Evolutionary conservation across 352 stramenopile genomes (phyloP).

Genomic region (Phytophthora capsici): DNA sequence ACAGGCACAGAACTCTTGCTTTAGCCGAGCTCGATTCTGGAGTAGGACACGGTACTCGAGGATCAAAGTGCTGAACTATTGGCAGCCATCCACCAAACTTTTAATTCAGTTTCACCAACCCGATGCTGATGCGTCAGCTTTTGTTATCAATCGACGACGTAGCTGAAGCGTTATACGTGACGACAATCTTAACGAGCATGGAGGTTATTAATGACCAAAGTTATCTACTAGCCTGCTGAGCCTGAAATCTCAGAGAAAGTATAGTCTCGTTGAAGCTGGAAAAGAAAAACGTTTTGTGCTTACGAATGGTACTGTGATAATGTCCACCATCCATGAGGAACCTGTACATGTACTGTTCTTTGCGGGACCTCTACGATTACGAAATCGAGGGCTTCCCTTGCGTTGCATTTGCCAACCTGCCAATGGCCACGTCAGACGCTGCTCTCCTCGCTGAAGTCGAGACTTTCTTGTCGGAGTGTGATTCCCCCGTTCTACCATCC

Average conservation of each 20-base stretch:
- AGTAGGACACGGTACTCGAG: background rate
- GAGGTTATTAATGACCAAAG: too few relatives aligned
- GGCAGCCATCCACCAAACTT: background rate
- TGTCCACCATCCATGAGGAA: background rate
- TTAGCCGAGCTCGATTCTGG: background rate
- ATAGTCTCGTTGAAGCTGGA: too few relatives aligned
- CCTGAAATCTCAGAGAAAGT: too few relatives aligned
- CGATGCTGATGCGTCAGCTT: too few relatives aligned
- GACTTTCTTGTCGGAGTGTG: constrained; percentile 3
- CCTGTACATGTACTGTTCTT: too few relatives aligned
- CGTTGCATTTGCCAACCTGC: background rate
- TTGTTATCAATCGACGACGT: too few relatives aligned
- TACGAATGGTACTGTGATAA: too few relatives aligned
- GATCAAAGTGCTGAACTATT: background rate
- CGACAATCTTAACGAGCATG: too few relatives aligned
- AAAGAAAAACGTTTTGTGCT: too few relatives aligned
- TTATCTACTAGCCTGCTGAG: too few relatives aligned
- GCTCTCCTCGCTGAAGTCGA: constrained; percentile 11
- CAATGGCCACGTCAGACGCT: background rate
- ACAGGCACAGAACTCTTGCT: background rate
- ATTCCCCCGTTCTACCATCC: background rate
- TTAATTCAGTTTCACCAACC: background rate
- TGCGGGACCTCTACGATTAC: background rate
- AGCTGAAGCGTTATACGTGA: too few relatives aligned
- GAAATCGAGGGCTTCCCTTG: background rate